phyloP scores from a whole-genome alignment of 176 grass and related monocot genomes.

The Oropetium thomaeum region DNA sequence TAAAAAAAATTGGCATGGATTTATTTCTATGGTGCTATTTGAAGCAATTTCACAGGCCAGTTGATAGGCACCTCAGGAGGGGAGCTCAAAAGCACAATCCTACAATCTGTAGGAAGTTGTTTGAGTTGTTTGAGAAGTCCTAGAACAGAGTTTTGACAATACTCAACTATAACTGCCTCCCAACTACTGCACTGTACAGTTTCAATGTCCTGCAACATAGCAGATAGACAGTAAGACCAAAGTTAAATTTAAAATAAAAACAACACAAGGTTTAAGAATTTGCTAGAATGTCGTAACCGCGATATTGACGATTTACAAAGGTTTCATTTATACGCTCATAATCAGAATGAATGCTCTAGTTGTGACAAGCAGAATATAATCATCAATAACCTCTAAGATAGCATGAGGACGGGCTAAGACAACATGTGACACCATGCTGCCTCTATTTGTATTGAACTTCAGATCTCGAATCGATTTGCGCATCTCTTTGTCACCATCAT shows the following conservation, averaged over 20 bases:
- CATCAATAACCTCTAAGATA: slow-evolving; percentile 59
- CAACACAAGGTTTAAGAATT: not conserved
- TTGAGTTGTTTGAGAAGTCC: slow-evolving; percentile 63
- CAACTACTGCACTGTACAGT: slow-evolving; percentile 53
- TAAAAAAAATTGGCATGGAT: slow-evolving; percentile 32
- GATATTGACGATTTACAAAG: not conserved
- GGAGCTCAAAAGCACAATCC: slow-evolving; percentile 73
- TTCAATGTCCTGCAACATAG: slow-evolving; percentile 61
- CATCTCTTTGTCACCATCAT: slow-evolving; percentile 53
- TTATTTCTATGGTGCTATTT: slow-evolving; percentile 19
- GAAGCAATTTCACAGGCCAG: slow-evolving; percentile 4
- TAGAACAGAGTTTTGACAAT: slow-evolving; percentile 49
- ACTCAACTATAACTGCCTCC: slow-evolving; percentile 80
- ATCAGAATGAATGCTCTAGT: slow-evolving; percentile 7
- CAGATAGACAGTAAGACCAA: slow-evolving; percentile 23
- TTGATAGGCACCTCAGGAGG: slow-evolving; percentile 49
- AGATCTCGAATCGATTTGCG: slow-evolving; percentile 54
- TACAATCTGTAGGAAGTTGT: slow-evolving; percentile 56
- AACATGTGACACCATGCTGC: slow-evolving; percentile 68
- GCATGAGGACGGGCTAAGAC: slow-evolving; percentile 67
- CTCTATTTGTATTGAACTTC: slow-evolving; percentile 54
- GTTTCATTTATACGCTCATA: slow-evolving; percentile 7
- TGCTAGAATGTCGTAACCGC: not conserved
- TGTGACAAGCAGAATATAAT: not conserved
- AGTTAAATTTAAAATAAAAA: not conserved